Conservation (phyloP, 768 basidiomycete species). For the Lentinula detonsa region DNA sequence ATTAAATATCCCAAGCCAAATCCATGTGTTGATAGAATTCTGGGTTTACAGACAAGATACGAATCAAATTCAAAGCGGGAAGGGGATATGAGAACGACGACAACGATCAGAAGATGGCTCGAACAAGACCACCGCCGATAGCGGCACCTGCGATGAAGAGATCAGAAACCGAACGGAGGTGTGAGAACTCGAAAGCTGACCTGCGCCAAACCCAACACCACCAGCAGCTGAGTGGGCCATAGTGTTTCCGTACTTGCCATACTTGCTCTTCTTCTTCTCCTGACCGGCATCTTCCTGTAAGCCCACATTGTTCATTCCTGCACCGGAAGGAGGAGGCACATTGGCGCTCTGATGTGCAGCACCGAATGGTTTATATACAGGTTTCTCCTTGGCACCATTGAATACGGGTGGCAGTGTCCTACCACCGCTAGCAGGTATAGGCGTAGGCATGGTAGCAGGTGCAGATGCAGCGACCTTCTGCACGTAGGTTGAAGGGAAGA, state of each 20-base stretch:
- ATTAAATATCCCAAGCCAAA: too few species aligned
- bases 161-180: neutral
- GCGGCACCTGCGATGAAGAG: neutral
- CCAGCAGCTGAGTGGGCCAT: slow-evolving; percentile 35
- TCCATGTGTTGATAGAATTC: too few species aligned
- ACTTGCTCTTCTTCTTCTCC: slow-evolving; percentile 37
- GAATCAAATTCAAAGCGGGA: neutral
- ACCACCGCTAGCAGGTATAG: slow-evolving; percentile 17
- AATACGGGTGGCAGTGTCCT: slow-evolving; percentile 8
- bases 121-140: slow-evolving; percentile 4
- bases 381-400: slow-evolving; percentile 6
- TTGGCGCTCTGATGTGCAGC: slow-evolving; percentile 13
- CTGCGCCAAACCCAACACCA: slow-evolving; percentile 32
- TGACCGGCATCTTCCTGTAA: slow-evolving; percentile 21
- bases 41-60: too few species aligned
- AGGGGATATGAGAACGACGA: neutral
- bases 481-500: slow-evolving; percentile 74
- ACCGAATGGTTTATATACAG: slow-evolving; percentile 10
- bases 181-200: neutral
- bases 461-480: slow-evolving; percentile 36
- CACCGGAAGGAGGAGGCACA: slow-evolving; percentile 11
- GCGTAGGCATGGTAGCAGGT: slow-evolving; percentile 5
- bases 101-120: neutral
- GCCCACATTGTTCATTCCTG: slow-evolving; percentile 13
- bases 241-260: slow-evolving; percentile 35